phyloP scores from a whole-genome alignment of 805 yeast genomes.

The Saccharomycopsis javanensis region DNA sequence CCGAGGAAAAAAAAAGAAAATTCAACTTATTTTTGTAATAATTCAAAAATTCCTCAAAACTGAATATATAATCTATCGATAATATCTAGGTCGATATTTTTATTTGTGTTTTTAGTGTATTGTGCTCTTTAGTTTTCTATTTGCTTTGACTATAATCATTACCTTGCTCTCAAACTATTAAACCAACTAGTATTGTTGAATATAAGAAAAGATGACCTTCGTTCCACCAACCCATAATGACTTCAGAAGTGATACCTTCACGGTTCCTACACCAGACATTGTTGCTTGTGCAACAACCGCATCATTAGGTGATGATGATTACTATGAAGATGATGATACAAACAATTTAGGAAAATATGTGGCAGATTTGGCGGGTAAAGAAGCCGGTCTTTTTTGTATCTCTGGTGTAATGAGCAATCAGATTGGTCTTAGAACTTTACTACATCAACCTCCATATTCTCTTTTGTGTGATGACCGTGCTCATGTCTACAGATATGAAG shows the following conservation, averaged over 20 bases:
- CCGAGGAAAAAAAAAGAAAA: too few relatives aligned
- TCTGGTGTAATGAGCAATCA: constrained; percentile 91
- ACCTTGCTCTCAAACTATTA: too few relatives aligned
- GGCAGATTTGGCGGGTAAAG: constrained; percentile 64
- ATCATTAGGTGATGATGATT: constrained; percentile 81
- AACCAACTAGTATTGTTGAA: too few relatives aligned
- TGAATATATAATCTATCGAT: too few relatives aligned
- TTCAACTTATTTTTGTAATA: too few relatives aligned
- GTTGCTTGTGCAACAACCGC: constrained; percentile 46
- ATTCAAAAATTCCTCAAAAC: too few relatives aligned
- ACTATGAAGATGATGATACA: constrained; percentile 72
- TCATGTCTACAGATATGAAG: constrained; percentile 77
- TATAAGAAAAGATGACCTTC: neutral
- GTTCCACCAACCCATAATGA: constrained; percentile 30
- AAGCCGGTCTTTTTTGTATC: constrained; percentile 72
- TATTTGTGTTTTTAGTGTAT: too few relatives aligned
- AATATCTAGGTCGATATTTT: too few relatives aligned
- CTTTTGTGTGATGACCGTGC: constrained; percentile 78
- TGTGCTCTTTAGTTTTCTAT: too few relatives aligned
- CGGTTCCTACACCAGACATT: constrained; percentile 76
- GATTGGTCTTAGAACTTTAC: constrained; percentile 65
- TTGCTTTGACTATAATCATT: too few relatives aligned
- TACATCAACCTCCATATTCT: constrained; percentile 78
- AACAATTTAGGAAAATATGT: constrained; percentile 52
- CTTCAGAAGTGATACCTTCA: constrained; percentile 76